Percentiles rank a stretch among this genome's conserved stretches.
phyloP scores from a whole-genome alignment of 169 alveolate genomes.

The Amoebophrya sp. region DNA sequence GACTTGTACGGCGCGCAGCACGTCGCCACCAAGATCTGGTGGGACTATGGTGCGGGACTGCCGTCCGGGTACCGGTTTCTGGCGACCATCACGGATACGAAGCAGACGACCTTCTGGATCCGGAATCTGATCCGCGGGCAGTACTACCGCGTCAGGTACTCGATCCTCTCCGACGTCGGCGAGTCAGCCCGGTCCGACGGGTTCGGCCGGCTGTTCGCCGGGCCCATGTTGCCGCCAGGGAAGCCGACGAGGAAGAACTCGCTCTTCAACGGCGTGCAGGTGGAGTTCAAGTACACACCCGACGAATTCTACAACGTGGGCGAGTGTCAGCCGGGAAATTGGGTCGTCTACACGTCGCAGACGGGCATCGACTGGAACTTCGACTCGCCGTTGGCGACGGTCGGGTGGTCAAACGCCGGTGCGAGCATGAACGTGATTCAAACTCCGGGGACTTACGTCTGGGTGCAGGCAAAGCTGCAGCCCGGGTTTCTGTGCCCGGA shows the following conservation, averaged over 20 bases:
- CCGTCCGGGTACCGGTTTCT: background rate
- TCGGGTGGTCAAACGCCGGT: background rate
- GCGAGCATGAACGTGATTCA: background rate
- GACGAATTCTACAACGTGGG: background rate
- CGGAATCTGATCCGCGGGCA: background rate
- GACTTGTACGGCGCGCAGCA: background rate
- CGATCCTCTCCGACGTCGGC: background rate
- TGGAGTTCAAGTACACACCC: background rate
- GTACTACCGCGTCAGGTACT: background rate
- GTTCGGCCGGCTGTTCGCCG: background rate
- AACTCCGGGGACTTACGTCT: background rate
- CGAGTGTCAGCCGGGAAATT: background rate
- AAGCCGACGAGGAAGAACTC: background rate
- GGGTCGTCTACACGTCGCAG: background rate
- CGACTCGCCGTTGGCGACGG: background rate
- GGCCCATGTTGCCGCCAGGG: background rate
- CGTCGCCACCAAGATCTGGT: background rate
- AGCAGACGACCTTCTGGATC: background rate
- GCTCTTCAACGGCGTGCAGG: background rate
- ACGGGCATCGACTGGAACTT: background rate
- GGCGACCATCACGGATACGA: background rate
- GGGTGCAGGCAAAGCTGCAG: background rate
- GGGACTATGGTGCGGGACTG: background rate
- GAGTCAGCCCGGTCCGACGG: background rate
- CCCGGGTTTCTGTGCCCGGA: background rate